Percentiles rank a stretch among this genome's conserved stretches.
Conservation (phyloP, 2,329 filamentous ascomycete genomes). For the Geosmithia flava region DNA sequence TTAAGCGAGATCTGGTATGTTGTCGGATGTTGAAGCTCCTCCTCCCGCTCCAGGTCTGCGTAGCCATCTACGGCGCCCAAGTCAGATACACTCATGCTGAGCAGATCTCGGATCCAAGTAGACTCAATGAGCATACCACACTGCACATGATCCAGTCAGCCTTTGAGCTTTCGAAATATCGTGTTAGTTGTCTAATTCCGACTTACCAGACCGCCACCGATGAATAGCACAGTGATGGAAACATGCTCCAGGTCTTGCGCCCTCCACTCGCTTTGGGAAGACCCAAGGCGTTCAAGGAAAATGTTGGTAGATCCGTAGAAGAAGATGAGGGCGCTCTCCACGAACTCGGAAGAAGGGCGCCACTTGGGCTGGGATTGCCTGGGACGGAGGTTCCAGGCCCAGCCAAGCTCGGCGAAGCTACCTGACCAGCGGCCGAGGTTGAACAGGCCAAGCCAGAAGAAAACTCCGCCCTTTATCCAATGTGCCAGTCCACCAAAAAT, state of each 20-base stretch:
- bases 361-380: conserved; percentile 41
- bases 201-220: conserved; percentile 76
- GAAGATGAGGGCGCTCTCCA: conserved; percentile 83
- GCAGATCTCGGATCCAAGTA: conserved; percentile 49
- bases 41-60: conserved; percentile 33
- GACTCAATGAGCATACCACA: conserved; percentile 83
- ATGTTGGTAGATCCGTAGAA: conserved; percentile 82
- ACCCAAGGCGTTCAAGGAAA: conserved; percentile 78
- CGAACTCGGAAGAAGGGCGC: conserved; percentile 75
- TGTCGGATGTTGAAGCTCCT: conserved; percentile 44
- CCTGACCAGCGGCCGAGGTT: conserved; percentile 85
- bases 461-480: conserved; percentile 88
- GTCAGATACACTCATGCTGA: conserved; percentile 40
- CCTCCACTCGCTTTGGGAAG: conserved; percentile 59
- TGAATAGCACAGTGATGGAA: conserved; percentile 86
- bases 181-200: conserved; percentile 8
- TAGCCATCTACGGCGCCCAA: conserved; percentile 18
- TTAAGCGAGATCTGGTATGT: conserved; percentile 71
- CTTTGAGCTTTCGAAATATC: no score
- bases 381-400: conserved; percentile 89
- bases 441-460: conserved; percentile 84
- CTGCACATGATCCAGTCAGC: conserved; percentile 16
- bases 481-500: conserved; percentile 84
- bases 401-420: conserved; percentile 80
- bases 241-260: conserved; percentile 80